Percentiles rank a stretch among this genome's conserved stretches.
Evolutionary conservation across 306 rosid species (phyloP).

Genomic region (Acacia melanoxylon): DNA sequence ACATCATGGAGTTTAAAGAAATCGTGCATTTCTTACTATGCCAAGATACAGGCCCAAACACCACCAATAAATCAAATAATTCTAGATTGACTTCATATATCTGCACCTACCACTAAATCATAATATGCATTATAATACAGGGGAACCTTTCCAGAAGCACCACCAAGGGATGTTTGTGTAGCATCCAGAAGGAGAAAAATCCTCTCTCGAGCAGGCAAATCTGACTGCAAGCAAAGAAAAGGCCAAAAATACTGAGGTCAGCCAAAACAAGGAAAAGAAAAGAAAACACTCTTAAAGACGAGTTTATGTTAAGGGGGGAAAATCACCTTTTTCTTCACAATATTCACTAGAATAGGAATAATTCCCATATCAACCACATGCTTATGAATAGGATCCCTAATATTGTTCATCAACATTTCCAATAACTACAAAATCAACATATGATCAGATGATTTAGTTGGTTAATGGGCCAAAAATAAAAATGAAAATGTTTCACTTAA

Average conservation of each 20-base stretch:
- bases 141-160: constrained; percentile 93
- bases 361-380: constrained; percentile 82
- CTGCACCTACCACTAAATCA: constrained; percentile 84
- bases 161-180: constrained; percentile 94
- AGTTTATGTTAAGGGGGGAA: background rate
- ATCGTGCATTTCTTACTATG: constrained; percentile 14
- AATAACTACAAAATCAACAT: rapidly evolving
- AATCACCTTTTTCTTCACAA: constrained; percentile 92
- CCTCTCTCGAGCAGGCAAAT: constrained; percentile 82
- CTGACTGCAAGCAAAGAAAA: constrained; percentile 61
- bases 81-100: constrained; percentile 8
- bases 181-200: constrained; percentile 94
- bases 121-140: constrained; percentile 86
- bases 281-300: background rate
- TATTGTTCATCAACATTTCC: constrained; percentile 40
- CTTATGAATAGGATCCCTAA: constrained; percentile 82
- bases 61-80: constrained; percentile 21
- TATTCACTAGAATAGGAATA: constrained; percentile 78
- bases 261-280: background rate
- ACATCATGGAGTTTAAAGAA: background rate
- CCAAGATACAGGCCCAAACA: background rate
- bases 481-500: too few species aligned
- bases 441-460: too few species aligned
- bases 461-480: too few species aligned
- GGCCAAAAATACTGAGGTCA: background rate